Percentiles rank a stretch among this genome's conserved stretches.
phyloP scores from a whole-genome alignment of 2,329 filamentous ascomycete species.

The Aspergillus quadricinctus region DNA sequence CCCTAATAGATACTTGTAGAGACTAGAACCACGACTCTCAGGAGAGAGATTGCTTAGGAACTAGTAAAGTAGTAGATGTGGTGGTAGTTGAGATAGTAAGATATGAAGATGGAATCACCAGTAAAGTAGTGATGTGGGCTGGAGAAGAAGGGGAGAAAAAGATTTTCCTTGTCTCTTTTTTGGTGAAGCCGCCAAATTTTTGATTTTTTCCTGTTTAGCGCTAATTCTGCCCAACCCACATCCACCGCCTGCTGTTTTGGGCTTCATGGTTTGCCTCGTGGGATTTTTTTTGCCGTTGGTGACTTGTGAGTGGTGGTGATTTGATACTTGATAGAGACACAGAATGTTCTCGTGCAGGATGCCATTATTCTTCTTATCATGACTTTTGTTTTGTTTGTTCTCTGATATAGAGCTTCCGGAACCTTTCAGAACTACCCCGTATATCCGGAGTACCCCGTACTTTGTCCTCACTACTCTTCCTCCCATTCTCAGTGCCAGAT shows the following conservation, averaged over 20 bases:
- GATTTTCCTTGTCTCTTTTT: slow-evolving; percentile 12
- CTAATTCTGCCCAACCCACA: slow-evolving; percentile 19
- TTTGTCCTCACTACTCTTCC: not conserved
- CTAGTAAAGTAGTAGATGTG: slow-evolving; percentile 24
- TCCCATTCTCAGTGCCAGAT: not conserved
- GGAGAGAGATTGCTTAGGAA: slow-evolving; percentile 27
- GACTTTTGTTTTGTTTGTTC: not conserved
- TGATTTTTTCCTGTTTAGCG: slow-evolving; percentile 18
- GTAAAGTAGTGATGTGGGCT: slow-evolving; percentile 11
- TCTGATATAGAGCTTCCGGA: not conserved
- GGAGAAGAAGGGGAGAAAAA: slow-evolving; percentile 18
- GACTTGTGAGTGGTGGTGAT: not conserved
- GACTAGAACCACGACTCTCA: slow-evolving; percentile 36
- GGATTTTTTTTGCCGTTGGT: slow-evolving; percentile 8
- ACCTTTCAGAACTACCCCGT: not conserved
- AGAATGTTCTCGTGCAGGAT: not conserved
- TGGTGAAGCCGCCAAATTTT: slow-evolving; percentile 22
- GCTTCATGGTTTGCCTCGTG: slow-evolving; percentile 7
- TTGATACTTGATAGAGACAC: not conserved
- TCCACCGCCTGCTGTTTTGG: slow-evolving; percentile 16
- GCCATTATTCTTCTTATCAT: not conserved
- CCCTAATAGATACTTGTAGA: slow-evolving; percentile 10
- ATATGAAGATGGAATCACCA: slow-evolving; percentile 10
- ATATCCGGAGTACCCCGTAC: not conserved
- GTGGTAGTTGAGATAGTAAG: slow-evolving; percentile 14